A percentile compares a stretch with the other conserved stretches of the same genome.
Evolutionary conservation across 164 flowering plant genomes (phyloP).

Genomic region (Pachysandra terminalis): DNA sequence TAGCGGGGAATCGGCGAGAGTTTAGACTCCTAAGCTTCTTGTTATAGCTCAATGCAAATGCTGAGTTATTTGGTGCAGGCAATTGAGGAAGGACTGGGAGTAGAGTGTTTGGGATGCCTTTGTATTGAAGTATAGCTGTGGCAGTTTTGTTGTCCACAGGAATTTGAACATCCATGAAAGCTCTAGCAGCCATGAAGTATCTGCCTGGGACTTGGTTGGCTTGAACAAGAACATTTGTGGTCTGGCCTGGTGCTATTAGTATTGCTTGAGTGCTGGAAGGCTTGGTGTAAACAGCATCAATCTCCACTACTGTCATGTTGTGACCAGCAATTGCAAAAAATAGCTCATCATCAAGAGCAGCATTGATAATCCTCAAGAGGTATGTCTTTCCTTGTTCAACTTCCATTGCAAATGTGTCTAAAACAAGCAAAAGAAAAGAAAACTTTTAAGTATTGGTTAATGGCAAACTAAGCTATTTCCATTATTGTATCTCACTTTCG

Average conservation of each 20-base stretch:
- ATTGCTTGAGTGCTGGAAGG: constrained; percentile 44
- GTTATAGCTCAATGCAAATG: constrained; percentile 30
- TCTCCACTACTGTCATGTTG: constrained; percentile 51
- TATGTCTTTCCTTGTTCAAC: constrained; percentile 48
- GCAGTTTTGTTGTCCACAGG: constrained; percentile 48
- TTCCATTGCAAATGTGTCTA: constrained; percentile 47
- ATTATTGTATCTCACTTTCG: not conserved
- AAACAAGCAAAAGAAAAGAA: not conserved
- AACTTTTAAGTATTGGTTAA: not conserved
- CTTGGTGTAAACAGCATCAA: constrained; percentile 53
- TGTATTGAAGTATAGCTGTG: constrained; percentile 49
- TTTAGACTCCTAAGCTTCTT: constrained; percentile 39
- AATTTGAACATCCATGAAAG: constrained; percentile 42
- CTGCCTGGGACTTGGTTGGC: constrained; percentile 33
- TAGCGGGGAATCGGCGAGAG: constrained; percentile 38
- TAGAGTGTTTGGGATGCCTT: constrained; percentile 36
- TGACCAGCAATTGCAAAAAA: constrained; percentile 50
- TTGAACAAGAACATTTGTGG: constrained; percentile 42
- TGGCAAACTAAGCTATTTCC: not conserved
- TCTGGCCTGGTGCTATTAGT: constrained; percentile 55
- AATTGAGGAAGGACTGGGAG: constrained; percentile 35
- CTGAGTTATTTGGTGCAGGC: constrained; percentile 36
- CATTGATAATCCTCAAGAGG: constrained; percentile 46
- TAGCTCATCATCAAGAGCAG: constrained; percentile 54
- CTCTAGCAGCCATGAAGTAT: constrained; percentile 47